These are phyloP conservation scores for Phytopythium ostracodes DNA, from an alignment of 352 stramenopile species.

Conservation along the genomic window DNA sequence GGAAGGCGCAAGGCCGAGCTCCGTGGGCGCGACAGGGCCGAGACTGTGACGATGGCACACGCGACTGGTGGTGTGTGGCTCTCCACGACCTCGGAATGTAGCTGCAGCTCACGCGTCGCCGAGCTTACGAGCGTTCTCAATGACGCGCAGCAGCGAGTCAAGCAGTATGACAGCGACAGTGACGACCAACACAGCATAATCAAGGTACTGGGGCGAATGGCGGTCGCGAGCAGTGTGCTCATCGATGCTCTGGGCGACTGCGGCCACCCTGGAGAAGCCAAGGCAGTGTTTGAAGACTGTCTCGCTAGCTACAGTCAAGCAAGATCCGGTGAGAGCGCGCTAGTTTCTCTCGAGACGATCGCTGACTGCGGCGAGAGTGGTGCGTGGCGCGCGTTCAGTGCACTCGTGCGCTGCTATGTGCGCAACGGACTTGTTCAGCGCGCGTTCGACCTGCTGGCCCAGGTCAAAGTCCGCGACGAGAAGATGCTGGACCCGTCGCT, in stretches of 20 bases:
- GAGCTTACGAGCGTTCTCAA: slow-evolving; percentile 22
- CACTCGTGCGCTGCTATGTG: slow-evolving; percentile 35
- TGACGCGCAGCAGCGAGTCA: slow-evolving; percentile 4
- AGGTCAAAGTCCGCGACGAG: slow-evolving; percentile 39
- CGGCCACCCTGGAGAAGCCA: slow-evolving; percentile 34
- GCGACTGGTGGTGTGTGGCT: slow-evolving; percentile 30
- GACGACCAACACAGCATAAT: neutral
- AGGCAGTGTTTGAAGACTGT: slow-evolving; percentile 48
- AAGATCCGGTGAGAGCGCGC: neutral
- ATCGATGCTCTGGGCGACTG: slow-evolving; percentile 34
- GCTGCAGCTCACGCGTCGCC: slow-evolving; percentile 18
- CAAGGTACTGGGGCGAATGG: slow-evolving; percentile 4
- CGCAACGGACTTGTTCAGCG: slow-evolving; percentile 37
- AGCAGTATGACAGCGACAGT: neutral
- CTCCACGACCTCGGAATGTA: slow-evolving; percentile 24
- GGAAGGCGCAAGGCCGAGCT: neutral
- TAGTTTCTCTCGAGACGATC: slow-evolving; percentile 27
- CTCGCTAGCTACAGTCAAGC: slow-evolving; percentile 15
- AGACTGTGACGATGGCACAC: slow-evolving; percentile 4
- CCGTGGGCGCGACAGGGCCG: neutral
- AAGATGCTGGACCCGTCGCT: slow-evolving; percentile 31
- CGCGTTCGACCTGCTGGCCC: slow-evolving; percentile 39
- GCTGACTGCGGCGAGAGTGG: slow-evolving; percentile 8
- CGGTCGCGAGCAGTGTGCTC: slow-evolving; percentile 29
- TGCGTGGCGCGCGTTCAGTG: slow-evolving; percentile 39